phyloP scores from a whole-genome alignment of 1,139 yeast genomes.

The Trichomonascaceae sp. region DNA sequence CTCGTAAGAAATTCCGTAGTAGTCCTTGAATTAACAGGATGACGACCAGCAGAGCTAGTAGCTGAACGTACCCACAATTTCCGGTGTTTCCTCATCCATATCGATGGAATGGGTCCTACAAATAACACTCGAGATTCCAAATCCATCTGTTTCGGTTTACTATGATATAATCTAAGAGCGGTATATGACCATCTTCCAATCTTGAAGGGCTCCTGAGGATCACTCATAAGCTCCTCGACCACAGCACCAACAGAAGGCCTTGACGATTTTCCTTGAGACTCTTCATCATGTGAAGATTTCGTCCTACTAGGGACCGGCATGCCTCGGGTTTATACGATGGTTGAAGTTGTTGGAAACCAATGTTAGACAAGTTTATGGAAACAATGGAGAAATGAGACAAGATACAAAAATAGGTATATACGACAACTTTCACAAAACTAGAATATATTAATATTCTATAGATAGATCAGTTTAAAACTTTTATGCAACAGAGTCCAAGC shows the following conservation, averaged over 20 bases:
- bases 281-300: background rate
- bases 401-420: too few species aligned
- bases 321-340: background rate
- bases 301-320: background rate
- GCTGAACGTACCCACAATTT: conserved; percentile 16
- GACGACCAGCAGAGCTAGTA: background rate
- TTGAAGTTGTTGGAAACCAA: background rate
- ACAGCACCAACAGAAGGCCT: background rate
- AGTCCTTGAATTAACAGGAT: background rate
- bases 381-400: background rate
- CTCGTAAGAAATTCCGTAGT: background rate
- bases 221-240: background rate
- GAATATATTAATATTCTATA: background rate
- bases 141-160: conserved; percentile 46
- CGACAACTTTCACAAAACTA: background rate
- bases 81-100: conserved; percentile 46
- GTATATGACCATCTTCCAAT: conserved; percentile 42
- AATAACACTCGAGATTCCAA: conserved; percentile 46
- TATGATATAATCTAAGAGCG: conserved; percentile 55
- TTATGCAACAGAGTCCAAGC: conserved; percentile 8
- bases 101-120: conserved; percentile 59
- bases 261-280: background rate
- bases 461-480: background rate
- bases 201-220: conserved; percentile 2
- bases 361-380: background rate